Conservation (phyloP, 768 basidiomycete genomes). For the Tephrocybe sp. region DNA sequence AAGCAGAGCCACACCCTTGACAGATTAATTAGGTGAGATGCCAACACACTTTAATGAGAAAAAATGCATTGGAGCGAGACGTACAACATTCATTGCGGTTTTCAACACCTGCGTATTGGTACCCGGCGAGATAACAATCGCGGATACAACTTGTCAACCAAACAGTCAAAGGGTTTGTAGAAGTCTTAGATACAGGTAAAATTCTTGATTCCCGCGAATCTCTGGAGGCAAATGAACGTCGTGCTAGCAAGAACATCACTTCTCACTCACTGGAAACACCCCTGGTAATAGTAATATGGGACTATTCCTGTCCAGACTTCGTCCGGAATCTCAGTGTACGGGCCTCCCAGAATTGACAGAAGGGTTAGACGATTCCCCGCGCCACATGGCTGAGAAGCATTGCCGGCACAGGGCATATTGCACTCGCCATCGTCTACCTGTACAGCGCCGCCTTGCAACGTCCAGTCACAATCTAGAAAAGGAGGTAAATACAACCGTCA, state of each 20-base stretch:
- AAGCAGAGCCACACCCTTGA: slow-evolving; percentile 3
- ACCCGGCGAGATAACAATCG: neutral
- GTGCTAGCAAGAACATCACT: neutral
- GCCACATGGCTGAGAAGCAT: slow-evolving; percentile 3
- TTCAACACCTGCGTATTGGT: neutral
- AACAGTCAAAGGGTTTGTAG: neutral
- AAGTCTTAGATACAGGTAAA: neutral
- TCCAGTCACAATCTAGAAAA: slow-evolving; percentile 4
- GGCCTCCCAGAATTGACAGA: neutral
- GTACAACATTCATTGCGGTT: neutral
- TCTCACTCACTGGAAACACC: neutral
- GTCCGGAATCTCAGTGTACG: neutral
- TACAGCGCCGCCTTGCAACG: neutral
- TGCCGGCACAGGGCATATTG: slow-evolving; percentile 4
- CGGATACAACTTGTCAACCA: neutral
- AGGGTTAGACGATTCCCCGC: slow-evolving; percentile 1
- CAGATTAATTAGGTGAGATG: too few relatives aligned
- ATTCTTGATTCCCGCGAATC: slow-evolving; percentile 1
- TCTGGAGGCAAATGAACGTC: neutral
- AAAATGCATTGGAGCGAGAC: neutral
- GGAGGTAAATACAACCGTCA: too few relatives aligned
- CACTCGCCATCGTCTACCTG: slow-evolving; percentile 5
- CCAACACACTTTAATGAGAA: too few relatives aligned
- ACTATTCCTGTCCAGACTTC: neutral
- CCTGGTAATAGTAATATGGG: neutral